Evolutionary conservation across 352 stramenopile genomes (phyloP), one percentile per base, ranked within the genome.

Genomic region (Pythium periplocum): DNA sequence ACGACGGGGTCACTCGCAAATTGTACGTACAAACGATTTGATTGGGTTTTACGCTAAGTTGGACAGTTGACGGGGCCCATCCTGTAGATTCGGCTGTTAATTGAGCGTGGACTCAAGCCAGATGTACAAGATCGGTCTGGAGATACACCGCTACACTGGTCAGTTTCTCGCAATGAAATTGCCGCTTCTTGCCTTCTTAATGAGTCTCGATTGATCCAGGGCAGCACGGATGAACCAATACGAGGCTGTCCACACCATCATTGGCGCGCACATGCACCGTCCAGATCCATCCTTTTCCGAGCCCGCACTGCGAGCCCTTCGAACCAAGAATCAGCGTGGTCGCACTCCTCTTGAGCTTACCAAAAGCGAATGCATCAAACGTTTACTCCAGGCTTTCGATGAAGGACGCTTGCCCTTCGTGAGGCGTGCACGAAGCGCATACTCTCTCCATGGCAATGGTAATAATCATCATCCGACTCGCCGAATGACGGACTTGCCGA

Each of bases 81-180:
- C 45, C 31, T 42, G 35, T 53, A 86, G 74, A 79, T 86, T 43
- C 64, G 66, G 4, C 53, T 83, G 17, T 47, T 90, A 10, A 47
- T 90, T 0, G 56, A 74, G 33, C 57, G 66, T 4, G 75, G 73
- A 6, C 56, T 90, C 46, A 53, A 57, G 7, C 66, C 68, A 36
- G 68, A 79, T 43, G 39, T 75, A 17, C 54, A 61, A 4, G 79
- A 90, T 53, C 69, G 52, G 48, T 58, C 53, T 36, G 77, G 77
- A 11, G 79, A 90, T 38, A 86, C 75, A 11, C 77, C 77, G 2
- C 56, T 90, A 5, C 77, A 90, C 55, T 90, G 79, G 79, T 90
- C 53, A 2, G 71, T 26, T 12, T 33, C 5, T 38, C 39, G 26
- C 1, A 12, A 30, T 9, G 10, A 41, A 40, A n/a, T 7, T 31